Evolutionary conservation across 2,329 filamentous ascomycete species (phyloP).

Genomic region (Lizonia empirigonia): DNA sequence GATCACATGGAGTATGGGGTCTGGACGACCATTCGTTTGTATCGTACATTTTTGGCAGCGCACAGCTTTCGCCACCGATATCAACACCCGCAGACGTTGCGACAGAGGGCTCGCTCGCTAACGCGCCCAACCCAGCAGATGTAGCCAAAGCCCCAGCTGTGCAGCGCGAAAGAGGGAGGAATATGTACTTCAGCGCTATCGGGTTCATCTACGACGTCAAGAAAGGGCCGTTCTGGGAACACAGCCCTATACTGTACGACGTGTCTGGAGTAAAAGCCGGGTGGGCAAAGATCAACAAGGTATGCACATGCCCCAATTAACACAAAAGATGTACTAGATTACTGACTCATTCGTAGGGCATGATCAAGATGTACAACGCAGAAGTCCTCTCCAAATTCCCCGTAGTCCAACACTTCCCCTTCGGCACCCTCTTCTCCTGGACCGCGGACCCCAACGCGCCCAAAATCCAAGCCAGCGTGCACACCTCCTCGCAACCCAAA

Average conservation of each 20-base stretch:
- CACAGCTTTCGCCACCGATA: constrained; percentile 82
- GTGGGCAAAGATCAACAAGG: constrained; percentile 96
- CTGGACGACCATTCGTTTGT: constrained; percentile 96
- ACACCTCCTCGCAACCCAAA: constrained; percentile 46
- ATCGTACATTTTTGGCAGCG: constrained; percentile 93
- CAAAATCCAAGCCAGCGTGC: constrained; percentile 39
- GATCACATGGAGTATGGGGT: constrained; percentile 97
- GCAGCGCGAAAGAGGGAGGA: constrained; percentile 49
- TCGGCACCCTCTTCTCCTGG: constrained; percentile 58
- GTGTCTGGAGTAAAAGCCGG: constrained; percentile 84
- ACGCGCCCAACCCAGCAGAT: constrained; percentile 71
- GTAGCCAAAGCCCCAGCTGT: constrained; percentile 58
- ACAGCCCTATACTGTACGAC: constrained; percentile 92
- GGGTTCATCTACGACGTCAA: constrained; percentile 99
- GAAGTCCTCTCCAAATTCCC: constrained; percentile 97
- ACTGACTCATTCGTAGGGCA: constrained; percentile 70
- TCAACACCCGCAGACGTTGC: constrained; percentile 62
- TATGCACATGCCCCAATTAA: constrained; percentile 19
- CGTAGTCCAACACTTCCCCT: constrained; percentile 88
- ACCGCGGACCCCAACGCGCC: constrained; percentile 51
- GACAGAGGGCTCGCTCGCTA: constrained; percentile 74
- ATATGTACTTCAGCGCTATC: constrained; percentile 91
- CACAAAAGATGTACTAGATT: too few relatives aligned
- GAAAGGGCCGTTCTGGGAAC: constrained; percentile 90
- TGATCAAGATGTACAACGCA: constrained; percentile 99